phyloP scores from a whole-genome alignment of 2,329 filamentous ascomycete species.

The Fusarium drepaniforme region DNA sequence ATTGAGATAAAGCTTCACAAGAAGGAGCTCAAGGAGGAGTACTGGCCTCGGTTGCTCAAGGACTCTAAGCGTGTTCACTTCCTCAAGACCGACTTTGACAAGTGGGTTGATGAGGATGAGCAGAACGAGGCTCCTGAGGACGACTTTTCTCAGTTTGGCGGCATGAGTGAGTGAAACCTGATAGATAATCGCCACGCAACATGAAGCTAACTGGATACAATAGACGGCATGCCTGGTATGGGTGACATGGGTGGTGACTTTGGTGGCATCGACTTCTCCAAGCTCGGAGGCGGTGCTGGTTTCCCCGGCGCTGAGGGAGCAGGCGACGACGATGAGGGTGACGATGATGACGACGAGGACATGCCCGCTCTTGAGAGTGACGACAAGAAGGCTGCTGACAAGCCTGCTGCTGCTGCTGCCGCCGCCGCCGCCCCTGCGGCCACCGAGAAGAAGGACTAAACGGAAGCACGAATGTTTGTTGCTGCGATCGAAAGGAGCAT shows the following conservation, averaged over 20 bases:
- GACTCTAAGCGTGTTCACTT: constrained; percentile 91
- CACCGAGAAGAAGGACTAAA: constrained; percentile 55
- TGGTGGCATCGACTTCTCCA: constrained; percentile 93
- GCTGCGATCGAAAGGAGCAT: constrained; percentile 30
- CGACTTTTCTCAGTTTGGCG: constrained; percentile 77
- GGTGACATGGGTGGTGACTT: constrained; percentile 74
- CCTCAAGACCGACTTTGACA: constrained; percentile 99
- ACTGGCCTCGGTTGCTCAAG: constrained; percentile 96
- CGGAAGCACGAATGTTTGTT: constrained; percentile 31
- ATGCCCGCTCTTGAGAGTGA: constrained; percentile 85
- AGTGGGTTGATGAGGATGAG: constrained; percentile 99
- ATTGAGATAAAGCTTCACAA: constrained; percentile 93
- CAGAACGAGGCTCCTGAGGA: constrained; percentile 91
- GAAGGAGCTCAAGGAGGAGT: constrained; percentile 95
- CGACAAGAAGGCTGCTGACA: constrained; percentile 55
- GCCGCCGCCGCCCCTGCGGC: constrained; percentile 48
- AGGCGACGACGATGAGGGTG: constrained; percentile 63
- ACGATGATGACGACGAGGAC: constrained; percentile 79
- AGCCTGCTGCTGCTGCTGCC: constrained; percentile 41
- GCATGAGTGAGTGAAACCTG: constrained; percentile 67
- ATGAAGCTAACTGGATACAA: constrained; percentile 13
- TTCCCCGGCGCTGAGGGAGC: constrained; percentile 66
- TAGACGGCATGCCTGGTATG: constrained; percentile 69
- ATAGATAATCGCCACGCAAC: neutral
- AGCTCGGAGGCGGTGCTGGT: constrained; percentile 75